A percentile compares a stretch with the other conserved stretches of the same genome.
Evolutionary conservation across 768 basidiomycete genomes (phyloP).

Genomic region (Tulasnella sp.): DNA sequence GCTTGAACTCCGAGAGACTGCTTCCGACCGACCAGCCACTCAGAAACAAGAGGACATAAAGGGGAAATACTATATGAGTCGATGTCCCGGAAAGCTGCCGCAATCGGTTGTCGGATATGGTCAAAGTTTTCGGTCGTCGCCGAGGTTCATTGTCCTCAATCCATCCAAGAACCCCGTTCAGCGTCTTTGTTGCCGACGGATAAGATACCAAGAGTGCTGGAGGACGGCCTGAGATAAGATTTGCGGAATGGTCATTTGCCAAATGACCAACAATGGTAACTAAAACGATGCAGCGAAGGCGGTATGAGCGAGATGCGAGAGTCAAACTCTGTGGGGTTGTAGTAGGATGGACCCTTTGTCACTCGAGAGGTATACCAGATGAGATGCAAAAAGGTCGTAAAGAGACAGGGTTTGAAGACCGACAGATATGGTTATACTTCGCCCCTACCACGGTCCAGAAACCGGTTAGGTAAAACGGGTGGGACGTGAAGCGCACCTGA

Average conservation of each 20-base stretch:
- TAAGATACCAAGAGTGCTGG: slow-evolving; percentile 2
- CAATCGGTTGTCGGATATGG: background rate
- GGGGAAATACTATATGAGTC: background rate
- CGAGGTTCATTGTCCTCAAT: background rate
- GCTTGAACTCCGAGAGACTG: background rate
- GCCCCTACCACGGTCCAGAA: background rate
- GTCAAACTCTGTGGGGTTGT: background rate
- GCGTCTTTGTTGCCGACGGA: background rate
- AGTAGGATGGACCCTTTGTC: background rate
- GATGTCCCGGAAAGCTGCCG: background rate
- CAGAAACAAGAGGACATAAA: background rate
- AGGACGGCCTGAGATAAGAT: background rate
- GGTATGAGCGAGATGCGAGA: slow-evolving; percentile 9
- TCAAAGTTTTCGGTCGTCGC: background rate
- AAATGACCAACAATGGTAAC: background rate
- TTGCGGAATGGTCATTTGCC: background rate
- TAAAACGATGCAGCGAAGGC: background rate
- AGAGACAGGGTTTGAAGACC: slow-evolving; percentile 3
- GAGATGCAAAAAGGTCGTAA: background rate
- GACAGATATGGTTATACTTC: slow-evolving; percentile 5
- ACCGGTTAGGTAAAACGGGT: background rate
- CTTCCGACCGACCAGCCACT: background rate
- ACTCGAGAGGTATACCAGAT: slow-evolving; percentile 9
- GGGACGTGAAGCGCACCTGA: background rate
- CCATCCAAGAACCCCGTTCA: background rate